Percentiles rank a stretch among this genome's conserved stretches.
Evolutionary conservation across 768 basidiomycete genomes (phyloP).

Genomic region (Podaxis carcinomalis): DNA sequence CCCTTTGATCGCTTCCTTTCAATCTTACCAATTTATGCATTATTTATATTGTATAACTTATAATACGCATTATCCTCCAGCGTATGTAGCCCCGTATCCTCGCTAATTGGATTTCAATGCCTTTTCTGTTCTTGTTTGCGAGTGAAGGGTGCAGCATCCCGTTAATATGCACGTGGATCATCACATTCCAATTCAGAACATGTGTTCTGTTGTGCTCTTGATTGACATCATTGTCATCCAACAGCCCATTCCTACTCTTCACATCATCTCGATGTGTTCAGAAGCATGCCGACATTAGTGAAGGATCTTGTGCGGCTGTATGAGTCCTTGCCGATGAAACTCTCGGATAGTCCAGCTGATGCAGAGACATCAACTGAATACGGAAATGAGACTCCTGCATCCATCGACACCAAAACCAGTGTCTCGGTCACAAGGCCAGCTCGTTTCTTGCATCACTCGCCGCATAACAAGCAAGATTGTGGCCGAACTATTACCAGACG

Average conservation of each 20-base stretch:
- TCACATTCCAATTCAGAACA: neutral
- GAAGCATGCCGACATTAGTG: slow-evolving; percentile 23
- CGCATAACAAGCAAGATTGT: neutral
- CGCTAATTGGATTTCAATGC: neutral
- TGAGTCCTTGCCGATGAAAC: slow-evolving; percentile 18
- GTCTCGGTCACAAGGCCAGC: slow-evolving; percentile 18
- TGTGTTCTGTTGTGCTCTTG: neutral
- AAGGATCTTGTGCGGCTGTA: slow-evolving; percentile 31
- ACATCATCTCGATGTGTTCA: slow-evolving; percentile 10
- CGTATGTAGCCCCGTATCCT: neutral
- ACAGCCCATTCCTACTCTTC: neutral
- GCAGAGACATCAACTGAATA: neutral
- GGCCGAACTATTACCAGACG: neutral
- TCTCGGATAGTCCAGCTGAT: neutral
- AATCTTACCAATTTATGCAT: neutral
- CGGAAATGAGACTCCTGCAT: neutral
- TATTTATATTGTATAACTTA: neutral
- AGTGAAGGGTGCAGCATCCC: neutral
- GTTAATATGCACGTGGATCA: neutral
- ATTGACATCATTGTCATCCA: neutral
- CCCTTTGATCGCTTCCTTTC: no score
- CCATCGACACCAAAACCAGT: neutral
- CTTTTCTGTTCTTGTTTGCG: neutral
- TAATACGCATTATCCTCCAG: neutral
- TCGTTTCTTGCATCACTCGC: slow-evolving; percentile 19